A percentile compares a stretch with the other conserved stretches of the same genome.
phyloP scores from a whole-genome alignment of 768 basidiomycete species.

The Naganishia randhawae region DNA sequence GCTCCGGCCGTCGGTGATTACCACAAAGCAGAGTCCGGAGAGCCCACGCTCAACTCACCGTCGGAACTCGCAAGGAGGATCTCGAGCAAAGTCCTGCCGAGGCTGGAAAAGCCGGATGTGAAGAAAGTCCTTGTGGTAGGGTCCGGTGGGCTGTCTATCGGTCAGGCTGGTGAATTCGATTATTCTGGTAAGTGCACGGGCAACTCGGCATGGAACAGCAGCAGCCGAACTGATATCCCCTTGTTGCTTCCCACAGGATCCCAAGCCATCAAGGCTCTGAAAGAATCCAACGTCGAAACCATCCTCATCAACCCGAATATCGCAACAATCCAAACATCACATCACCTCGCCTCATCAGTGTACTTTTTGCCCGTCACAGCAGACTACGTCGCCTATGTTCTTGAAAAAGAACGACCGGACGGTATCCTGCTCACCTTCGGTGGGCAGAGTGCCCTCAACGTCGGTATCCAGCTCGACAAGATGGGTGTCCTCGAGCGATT shows the following conservation, averaged over 20 bases:
- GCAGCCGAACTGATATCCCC: not conserved
- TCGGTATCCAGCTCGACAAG: slow-evolving; percentile 90
- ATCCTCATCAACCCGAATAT: slow-evolving; percentile 98
- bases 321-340: slow-evolving; percentile 98
- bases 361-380: slow-evolving; percentile 95
- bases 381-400: slow-evolving; percentile 96
- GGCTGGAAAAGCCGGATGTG: slow-evolving; percentile 83
- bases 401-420: slow-evolving; percentile 97
- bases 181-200: slow-evolving; percentile 75
- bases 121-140: slow-evolving; percentile 94
- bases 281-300: slow-evolving; percentile 88
- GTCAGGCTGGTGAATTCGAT: slow-evolving; percentile 99
- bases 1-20: slow-evolving; percentile 52
- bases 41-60: slow-evolving; percentile 69
- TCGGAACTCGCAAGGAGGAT: slow-evolving; percentile 90
- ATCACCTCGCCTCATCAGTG: slow-evolving; percentile 90
- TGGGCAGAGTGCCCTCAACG: slow-evolving; percentile 95
- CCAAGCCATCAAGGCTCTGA: slow-evolving; percentile 94
- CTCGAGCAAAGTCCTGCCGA: slow-evolving; percentile 89
- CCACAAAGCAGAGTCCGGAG: slow-evolving; percentile 36
- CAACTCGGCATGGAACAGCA: no score
- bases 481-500: slow-evolving; percentile 94
- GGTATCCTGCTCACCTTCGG: slow-evolving; percentile 96
- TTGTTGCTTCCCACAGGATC: slow-evolving; percentile 60
- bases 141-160: slow-evolving; percentile 90